A percentile compares a stretch with the other conserved stretches of the same genome.
Evolutionary conservation across 371 early-diverging fungal species (phyloP).

Genomic region (Mucor racemosus): DNA sequence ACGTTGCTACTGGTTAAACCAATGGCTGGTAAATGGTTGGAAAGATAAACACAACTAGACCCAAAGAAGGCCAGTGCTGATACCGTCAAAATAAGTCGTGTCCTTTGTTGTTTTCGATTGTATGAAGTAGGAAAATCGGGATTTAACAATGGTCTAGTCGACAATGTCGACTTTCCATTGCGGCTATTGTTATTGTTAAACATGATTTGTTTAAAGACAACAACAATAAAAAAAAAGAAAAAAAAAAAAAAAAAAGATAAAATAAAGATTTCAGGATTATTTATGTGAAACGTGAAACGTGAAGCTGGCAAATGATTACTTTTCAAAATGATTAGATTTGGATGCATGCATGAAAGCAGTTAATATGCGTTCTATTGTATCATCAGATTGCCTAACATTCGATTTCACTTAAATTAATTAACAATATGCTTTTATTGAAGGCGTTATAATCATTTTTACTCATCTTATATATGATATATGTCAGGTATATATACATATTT

Average conservation of each 20-base stretch:
- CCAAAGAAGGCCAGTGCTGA: constrained; percentile 37
- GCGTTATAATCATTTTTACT: too few relatives aligned
- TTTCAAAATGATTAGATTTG: not conserved
- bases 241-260: not conserved
- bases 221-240: not conserved
- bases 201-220: not conserved
- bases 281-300: constrained; percentile 7
- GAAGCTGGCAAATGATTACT: not conserved
- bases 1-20: not conserved
- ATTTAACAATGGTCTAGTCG: not conserved
- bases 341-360: too few relatives aligned
- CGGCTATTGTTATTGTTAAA: not conserved
- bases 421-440: too few relatives aligned
- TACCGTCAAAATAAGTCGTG: constrained; percentile 15
- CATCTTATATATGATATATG: too few relatives aligned
- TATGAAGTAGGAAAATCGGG: constrained; percentile 1
- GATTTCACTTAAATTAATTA: too few relatives aligned
- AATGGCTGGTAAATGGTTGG: constrained; percentile 26
- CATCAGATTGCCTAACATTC: too few relatives aligned
- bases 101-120: constrained; percentile 2
- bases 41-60: constrained; percentile 33
- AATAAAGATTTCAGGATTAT: not conserved
- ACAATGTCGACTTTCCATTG: not conserved
- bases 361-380: too few relatives aligned
- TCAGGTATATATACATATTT: too few relatives aligned